Evolutionary conservation across 192 early-diverging fungal genomes (phyloP), one percentile per base, ranked within the genome.

Genomic region (Coemansia nantahalensis): DNA sequence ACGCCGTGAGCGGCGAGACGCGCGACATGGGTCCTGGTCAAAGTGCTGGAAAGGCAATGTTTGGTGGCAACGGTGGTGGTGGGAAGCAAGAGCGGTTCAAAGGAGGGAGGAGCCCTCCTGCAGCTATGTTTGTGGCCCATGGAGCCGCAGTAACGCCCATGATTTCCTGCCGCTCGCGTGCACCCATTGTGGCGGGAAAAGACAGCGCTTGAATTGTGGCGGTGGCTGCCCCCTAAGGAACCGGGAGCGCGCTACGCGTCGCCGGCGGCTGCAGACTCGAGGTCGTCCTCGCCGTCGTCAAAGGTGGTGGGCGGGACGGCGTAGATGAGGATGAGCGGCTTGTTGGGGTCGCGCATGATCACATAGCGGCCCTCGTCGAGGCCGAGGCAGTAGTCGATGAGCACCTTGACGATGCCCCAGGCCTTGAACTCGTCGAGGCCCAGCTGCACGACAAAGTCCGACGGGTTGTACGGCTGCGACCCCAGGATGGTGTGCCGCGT

Each of bases 341-440:
- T 95, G 78, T 91, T 91, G n/a, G 96, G 92, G 71, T 99, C 96
- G 68, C 91, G 90, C 64, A 95, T 85, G 48, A 99, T 71, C 11
- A 97, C 87, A 68, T 91, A 99, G 66, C 89, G 90, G 72, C 96
- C 96, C 73, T 97, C 93, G n/a, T 85, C 83, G 37, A 90, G 71
- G 51, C 86, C 76, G 63, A 86, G 64, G 48, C 91, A 91, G 60
- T 92, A 45, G 51, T 97, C 92, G 30, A 95, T 86, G 52, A 99
- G 80, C 26, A 90, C 89, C 83, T 94, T 91, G 64, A 95, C 80
- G 59, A 97, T 90, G 71, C 96, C 96, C 96, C 96, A 99, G 11
- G 85, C 92, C 45, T 90, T 93, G 52, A 82, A 84, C 43, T 93
- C 54, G 39, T 78, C 84, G 46, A 94, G 70, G 54, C 90, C 90